phyloP scores from a whole-genome alignment of 2,329 filamentous ascomycete species.

The Fusarium sp. region DNA sequence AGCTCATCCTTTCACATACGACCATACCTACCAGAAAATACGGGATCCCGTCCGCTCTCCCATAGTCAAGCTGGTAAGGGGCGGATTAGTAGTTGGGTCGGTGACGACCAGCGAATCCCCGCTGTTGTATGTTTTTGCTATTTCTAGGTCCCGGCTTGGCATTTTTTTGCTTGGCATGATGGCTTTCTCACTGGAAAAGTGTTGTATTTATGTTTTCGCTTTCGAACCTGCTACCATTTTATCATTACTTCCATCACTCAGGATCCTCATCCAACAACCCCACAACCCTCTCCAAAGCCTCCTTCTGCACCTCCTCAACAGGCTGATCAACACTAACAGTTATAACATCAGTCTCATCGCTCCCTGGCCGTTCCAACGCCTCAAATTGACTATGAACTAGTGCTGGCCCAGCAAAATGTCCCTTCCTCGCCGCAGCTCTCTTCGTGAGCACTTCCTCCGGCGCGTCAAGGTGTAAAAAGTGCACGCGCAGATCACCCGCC shows the following conservation, averaged over 20 bases:
- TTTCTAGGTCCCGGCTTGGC: not conserved
- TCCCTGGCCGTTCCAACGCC: not conserved
- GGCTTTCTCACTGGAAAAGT: no score
- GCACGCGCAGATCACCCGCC: constrained; percentile 19
- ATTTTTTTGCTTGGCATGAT: not conserved
- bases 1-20: not conserved
- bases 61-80: not conserved
- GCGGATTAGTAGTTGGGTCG: constrained; percentile 4
- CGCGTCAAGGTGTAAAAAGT: constrained; percentile 29
- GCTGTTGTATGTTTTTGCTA: not conserved
- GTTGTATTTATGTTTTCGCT: not conserved
- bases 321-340: constrained; percentile 18
- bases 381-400: constrained; percentile 31
- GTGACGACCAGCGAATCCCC: constrained; percentile 3
- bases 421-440: constrained; percentile 16
- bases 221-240: not conserved
- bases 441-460: constrained; percentile 19
- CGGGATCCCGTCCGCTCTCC: constrained; percentile 2
- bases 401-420: constrained; percentile 13
- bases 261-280: constrained; percentile 21
- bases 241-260: not conserved
- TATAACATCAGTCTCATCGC: constrained; percentile 24
- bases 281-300: constrained; percentile 6
- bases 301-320: constrained; percentile 16
- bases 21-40: constrained; percentile 2